A percentile compares a stretch with the other conserved stretches of the same genome.
phyloP scores from a whole-genome alignment of 257 asterid genomes.

The Haberlea rhodopensis region DNA sequence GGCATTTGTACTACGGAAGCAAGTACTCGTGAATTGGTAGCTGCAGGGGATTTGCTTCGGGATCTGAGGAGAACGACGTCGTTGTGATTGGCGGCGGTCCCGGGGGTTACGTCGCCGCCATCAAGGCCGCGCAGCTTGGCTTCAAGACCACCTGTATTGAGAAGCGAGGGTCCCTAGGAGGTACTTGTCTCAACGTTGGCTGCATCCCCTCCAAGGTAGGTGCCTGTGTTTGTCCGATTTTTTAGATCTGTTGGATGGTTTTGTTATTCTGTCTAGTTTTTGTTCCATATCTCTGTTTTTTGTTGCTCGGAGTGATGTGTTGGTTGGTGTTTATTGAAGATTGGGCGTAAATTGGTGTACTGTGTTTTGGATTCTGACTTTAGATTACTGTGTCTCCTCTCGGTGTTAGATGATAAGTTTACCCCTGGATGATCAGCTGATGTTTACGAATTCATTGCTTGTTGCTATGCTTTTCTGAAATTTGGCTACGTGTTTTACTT shows the following conservation, averaged over 20 bases:
- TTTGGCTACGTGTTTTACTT: too few relatives aligned
- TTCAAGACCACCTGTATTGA: conserved; percentile 96
- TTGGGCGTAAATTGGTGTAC: background rate
- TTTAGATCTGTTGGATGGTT: conserved; percentile 11
- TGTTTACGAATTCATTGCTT: too few relatives aligned
- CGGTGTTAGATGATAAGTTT: background rate
- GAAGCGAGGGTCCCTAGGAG: conserved; percentile 96
- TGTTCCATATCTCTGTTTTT: background rate
- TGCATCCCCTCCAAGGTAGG: conserved; percentile 96
- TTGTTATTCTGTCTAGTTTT: background rate
- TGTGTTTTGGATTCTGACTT: background rate
- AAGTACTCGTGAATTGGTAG: conserved; percentile 30
- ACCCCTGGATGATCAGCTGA: too few relatives aligned
- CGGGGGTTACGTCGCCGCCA: conserved; percentile 99
- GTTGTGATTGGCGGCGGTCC: conserved; percentile 98
- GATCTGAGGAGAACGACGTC: conserved; percentile 87
- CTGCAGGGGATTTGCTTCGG: conserved; percentile 53
- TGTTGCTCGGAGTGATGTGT: background rate
- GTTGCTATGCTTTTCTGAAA: too few relatives aligned
- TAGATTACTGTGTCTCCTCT: background rate
- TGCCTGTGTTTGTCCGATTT: background rate
- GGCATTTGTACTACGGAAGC: conserved; percentile 23
- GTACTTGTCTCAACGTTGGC: conserved; percentile 97
- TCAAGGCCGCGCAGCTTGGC: conserved; percentile 98
- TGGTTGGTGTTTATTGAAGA: background rate